phyloP scores from a whole-genome alignment of 139 green algal species.

The Trebouxia sp. region DNA sequence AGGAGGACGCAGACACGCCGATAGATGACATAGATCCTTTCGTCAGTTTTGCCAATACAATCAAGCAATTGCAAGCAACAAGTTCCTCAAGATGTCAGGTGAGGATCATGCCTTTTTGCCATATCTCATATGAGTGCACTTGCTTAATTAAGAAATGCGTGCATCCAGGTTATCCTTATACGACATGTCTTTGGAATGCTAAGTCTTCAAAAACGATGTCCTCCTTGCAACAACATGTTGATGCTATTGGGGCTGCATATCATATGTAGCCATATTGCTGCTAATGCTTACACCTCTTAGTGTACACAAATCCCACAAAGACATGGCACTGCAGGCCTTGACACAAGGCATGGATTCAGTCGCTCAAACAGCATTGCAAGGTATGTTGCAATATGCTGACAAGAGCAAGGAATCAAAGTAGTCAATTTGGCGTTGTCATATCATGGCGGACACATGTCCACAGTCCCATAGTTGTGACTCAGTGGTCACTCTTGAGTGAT shows the following conservation, averaged over 20 bases:
- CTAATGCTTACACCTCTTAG: background rate
- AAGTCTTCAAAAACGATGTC: no score
- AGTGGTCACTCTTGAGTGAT: no score
- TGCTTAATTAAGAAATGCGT: no score
- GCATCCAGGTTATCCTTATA: no score
- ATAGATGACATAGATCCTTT: constrained; percentile 77
- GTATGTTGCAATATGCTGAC: constrained; percentile 42
- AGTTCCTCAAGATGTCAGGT: constrained; percentile 27
- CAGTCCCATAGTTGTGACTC: no score
- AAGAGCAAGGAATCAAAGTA: background rate
- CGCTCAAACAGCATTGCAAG: constrained; percentile 39
- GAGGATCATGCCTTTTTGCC: background rate
- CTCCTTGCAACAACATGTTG: background rate
- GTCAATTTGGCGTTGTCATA: no score
- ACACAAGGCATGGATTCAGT: constrained; percentile 32
- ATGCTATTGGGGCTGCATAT: no score
- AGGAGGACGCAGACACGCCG: constrained; percentile 51
- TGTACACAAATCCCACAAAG: constrained; percentile 16
- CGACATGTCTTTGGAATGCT: no score
- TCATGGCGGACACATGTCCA: no score
- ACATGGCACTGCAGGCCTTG: constrained; percentile 40
- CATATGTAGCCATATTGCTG: background rate
- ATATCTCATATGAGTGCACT: no score
- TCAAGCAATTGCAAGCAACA: constrained; percentile 59
- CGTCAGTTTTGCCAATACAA: constrained; percentile 59